Conservation (phyloP, 2,329 filamentous ascomycete genomes). For the Phoma sp. region DNA sequence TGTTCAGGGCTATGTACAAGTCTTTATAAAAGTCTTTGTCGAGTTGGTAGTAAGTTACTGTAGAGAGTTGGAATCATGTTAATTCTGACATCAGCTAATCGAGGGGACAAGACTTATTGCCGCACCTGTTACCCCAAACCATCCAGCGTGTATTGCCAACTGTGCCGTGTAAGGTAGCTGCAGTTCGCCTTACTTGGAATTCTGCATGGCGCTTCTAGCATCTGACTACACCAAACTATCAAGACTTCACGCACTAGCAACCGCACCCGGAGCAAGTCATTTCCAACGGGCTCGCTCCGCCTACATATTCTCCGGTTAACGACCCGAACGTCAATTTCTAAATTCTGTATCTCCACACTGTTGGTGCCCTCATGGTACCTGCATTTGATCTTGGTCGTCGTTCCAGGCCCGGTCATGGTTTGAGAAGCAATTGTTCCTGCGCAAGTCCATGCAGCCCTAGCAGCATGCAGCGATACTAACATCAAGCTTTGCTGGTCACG, state of each 20-base stretch:
- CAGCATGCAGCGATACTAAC: background rate
- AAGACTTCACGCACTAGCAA: conserved; percentile 1
- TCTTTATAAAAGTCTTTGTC: too few relatives aligned
- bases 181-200: background rate
- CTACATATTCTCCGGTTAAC: background rate
- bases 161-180: too few relatives aligned
- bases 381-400: conserved; percentile 2
- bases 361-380: conserved; percentile 6
- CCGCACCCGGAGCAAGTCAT: background rate
- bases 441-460: background rate
- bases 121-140: background rate
- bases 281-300: conserved; percentile 5
- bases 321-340: background rate
- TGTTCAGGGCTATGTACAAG: too few relatives aligned
- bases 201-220: conserved; percentile 9
- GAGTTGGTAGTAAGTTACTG: too few relatives aligned
- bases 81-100: too few relatives aligned
- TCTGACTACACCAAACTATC: background rate
- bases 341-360: background rate
- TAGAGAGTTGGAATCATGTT: too few relatives aligned
- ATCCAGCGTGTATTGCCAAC: too few relatives aligned
- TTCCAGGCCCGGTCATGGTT: background rate
- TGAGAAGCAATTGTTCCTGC: background rate
- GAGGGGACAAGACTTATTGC: too few relatives aligned
- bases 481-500: background rate